Evolutionary conservation across 805 yeast species (phyloP).

Genomic region (Yarrowia deformans): DNA sequence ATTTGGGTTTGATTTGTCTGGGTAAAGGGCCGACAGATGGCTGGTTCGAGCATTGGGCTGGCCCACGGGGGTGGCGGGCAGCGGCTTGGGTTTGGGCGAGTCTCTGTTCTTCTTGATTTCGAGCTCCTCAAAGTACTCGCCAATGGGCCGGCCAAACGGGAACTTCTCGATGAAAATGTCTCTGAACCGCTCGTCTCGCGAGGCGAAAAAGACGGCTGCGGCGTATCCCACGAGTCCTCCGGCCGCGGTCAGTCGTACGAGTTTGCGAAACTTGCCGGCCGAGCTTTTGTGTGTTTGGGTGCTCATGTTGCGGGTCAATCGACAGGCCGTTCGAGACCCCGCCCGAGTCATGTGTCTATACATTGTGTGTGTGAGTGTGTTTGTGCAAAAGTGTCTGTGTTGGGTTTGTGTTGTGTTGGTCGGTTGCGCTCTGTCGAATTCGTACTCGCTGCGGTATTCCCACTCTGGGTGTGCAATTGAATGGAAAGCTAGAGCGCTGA

Average conservation of each 20-base stretch:
- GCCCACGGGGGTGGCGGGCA: not conserved
- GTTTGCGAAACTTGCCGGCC: conserved; percentile 21
- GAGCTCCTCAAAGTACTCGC: conserved; percentile 40
- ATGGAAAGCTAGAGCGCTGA: conserved; percentile 3
- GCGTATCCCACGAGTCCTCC: conserved; percentile 13
- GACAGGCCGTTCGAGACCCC: not conserved
- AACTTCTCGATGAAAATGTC: conserved; percentile 39
- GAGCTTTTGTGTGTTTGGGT: conserved; percentile 11
- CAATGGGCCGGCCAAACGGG: conserved; percentile 39
- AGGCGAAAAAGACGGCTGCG: conserved; percentile 35
- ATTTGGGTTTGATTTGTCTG: conserved; percentile 19
- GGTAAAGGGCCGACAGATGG: conserved; percentile 32
- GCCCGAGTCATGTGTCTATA: conserved; percentile 11
- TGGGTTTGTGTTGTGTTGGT: not conserved
- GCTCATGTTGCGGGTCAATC: conserved; percentile 9
- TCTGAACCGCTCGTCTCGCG: conserved; percentile 39
- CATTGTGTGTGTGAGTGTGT: conserved; percentile 2
- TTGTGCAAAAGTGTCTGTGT: not conserved
- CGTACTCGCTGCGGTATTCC: too few species aligned
- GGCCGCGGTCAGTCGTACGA: conserved; percentile 1
- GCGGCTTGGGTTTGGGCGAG: conserved; percentile 13
- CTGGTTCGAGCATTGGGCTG: not conserved
- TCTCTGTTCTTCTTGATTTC: conserved; percentile 26
- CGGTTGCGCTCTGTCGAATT: not conserved
- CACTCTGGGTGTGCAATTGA: conserved; percentile 8